Percentiles rank a stretch among this genome's conserved stretches.
These are phyloP conservation scores for Eugenia klotzschiana DNA, from an alignment of 441 rosid genomes.

Conservation along the genomic window DNA sequence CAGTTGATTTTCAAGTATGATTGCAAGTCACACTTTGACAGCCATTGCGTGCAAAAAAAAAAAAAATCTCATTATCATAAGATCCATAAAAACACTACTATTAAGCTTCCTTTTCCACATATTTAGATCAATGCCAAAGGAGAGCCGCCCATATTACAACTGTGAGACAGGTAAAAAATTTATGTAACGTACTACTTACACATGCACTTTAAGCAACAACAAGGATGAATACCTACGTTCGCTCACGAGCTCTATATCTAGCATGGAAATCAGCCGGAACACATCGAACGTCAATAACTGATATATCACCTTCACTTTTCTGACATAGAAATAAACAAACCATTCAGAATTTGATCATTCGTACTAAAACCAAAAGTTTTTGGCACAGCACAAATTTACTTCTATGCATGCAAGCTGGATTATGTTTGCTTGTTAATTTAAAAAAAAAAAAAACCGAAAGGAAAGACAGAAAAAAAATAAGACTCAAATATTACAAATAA, in stretches of 20 bases:
- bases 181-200: neutral
- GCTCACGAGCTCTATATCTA: constrained; percentile 74
- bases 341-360: constrained; percentile 2
- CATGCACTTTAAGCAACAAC: neutral
- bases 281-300: constrained; percentile 61
- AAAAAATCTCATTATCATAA: neutral
- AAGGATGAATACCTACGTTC: constrained; percentile 63
- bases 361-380: neutral
- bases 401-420: neutral
- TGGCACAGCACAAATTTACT: neutral
- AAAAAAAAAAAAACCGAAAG: neutral
- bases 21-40: neutral
- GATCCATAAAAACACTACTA: neutral
- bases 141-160: neutral
- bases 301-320: constrained; percentile 68
- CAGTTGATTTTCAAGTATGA: neutral
- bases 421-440: neutral
- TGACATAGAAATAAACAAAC: constrained; percentile 10
- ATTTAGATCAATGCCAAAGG: neutral
- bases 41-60: neutral
- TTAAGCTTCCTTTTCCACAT: neutral
- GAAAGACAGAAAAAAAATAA: neutral
- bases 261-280: constrained; percentile 79
- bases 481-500: neutral
- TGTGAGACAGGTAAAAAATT: neutral